Conservation (phyloP, 257 asterid genomes). For the Fraxinus cuspidata region DNA sequence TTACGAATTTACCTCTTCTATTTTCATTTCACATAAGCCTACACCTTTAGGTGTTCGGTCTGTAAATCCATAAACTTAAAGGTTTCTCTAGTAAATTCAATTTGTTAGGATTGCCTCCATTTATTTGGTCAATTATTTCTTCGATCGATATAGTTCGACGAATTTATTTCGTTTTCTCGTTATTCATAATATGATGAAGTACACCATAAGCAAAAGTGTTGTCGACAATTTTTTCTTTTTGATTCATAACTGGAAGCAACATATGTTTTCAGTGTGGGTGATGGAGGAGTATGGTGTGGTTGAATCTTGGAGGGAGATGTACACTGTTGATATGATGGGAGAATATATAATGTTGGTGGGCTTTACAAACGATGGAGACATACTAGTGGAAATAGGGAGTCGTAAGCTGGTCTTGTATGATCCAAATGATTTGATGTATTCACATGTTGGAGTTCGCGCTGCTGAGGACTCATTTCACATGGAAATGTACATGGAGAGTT, state of each 20-base stretch:
- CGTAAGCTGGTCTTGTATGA: background rate
- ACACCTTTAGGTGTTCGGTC: too few species aligned
- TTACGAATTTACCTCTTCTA: too few species aligned
- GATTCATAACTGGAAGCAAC: background rate
- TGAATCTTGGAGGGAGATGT: background rate
- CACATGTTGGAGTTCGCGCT: background rate
- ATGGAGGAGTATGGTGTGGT: slow-evolving; percentile 1
- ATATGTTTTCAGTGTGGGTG: background rate
- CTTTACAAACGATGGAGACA: background rate
- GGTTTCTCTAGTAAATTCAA: too few species aligned
- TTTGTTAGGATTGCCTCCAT: too few species aligned
- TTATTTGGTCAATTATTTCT: too few species aligned
- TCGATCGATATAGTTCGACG: too few species aligned
- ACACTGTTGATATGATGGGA: background rate
- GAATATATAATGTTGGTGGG: background rate
- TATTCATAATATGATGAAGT: too few species aligned
- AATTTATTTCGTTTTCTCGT: too few species aligned
- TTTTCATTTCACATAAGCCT: too few species aligned
- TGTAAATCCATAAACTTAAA: too few species aligned
- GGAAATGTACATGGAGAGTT: background rate
- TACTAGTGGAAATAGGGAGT: background rate
- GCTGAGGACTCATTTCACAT: background rate
- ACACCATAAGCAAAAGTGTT: too few species aligned
- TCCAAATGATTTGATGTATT: background rate
- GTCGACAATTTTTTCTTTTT: too few species aligned